Evolutionary conservation across 2,329 filamentous ascomycete genomes (phyloP).

Genomic region (Pezicula radicicola): DNA sequence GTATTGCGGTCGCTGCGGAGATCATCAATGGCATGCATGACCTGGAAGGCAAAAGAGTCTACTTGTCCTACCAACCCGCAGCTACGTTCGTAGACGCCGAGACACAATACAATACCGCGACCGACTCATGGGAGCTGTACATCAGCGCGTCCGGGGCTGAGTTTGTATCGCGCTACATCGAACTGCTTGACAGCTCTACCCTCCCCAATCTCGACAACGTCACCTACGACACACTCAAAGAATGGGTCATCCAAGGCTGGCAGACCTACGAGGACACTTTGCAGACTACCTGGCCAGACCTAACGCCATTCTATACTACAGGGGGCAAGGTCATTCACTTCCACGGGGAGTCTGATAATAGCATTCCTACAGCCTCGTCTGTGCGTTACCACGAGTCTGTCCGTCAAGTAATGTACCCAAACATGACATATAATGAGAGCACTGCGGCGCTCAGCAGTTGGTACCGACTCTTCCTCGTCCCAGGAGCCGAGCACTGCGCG

Average conservation of each 20-base stretch:
- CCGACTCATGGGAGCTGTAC: constrained; percentile 27
- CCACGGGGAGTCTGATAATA: constrained; percentile 30
- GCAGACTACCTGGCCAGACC: constrained; percentile 48
- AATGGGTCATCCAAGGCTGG: constrained; percentile 49
- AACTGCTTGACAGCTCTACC: constrained; percentile 31
- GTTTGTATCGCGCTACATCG: constrained; percentile 28
- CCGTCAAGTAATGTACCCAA: constrained; percentile 39
- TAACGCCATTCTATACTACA: constrained; percentile 40
- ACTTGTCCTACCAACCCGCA: constrained; percentile 31
- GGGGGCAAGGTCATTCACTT: constrained; percentile 2
- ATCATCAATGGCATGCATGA: constrained; percentile 31
- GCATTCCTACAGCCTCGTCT: constrained; percentile 48
- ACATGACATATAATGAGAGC: constrained; percentile 22
- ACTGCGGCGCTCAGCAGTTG: constrained; percentile 33
- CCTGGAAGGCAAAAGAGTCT: constrained; percentile 29
- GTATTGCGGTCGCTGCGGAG: constrained; percentile 30
- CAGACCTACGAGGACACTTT: constrained; percentile 44
- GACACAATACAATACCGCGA: constrained; percentile 29
- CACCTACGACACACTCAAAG: constrained; percentile 50
- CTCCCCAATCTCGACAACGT: constrained; percentile 39
- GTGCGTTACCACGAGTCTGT: constrained; percentile 50
- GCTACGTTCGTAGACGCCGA: constrained; percentile 23
- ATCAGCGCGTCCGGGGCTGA: constrained; percentile 30
- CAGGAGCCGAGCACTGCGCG: constrained; percentile 45
- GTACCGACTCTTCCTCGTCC: constrained; percentile 47